Evolutionary conservation across 2,329 filamentous ascomycete genomes (phyloP), one percentile per base, ranked within the genome.

Genomic region (Hypoxylon sp.): DNA sequence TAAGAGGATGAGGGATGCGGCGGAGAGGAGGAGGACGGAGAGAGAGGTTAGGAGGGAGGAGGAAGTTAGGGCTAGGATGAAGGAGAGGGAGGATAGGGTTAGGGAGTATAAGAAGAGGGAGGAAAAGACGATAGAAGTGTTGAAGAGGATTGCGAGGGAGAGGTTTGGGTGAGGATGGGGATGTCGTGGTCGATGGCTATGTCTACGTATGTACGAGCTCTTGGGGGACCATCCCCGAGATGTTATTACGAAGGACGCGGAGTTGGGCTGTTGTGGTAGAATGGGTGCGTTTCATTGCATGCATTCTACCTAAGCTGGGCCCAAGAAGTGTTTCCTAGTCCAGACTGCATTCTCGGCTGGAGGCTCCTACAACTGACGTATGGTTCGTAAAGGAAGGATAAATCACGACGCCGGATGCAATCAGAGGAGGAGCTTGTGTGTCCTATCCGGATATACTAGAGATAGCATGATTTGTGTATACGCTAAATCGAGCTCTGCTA

Each of bases 1-100:
- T 71, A 94, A 91, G 83, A 85, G 84, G 74, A 82, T 87, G 77
- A 88, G 91, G 79, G 87, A 88, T 72, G 87, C 84, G 64, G 84
- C 89, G 74, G 88, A 93, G 81, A 83, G 87, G 73, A 91, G 91
- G 81, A 97, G 95, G 85, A 93, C 90, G 73, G 94, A 97, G 80
- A 81, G 94, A 57, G 94, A 98, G 84, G 82, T 96, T 14, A 82
- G 93, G 65, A 87, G 92, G 75, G 94, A 98, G 80, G 94, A 97
- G 81, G 86, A 94, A 63, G 81, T 92, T 68, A 82, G 94, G 75
- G 93, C 93, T 10, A 88, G 89, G 76, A 85, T 98, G 84, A 85
- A 89, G 76, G 85, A 98, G 84, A 85, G 94, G 73, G 93, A 97
- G 77, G 92, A 94, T 82, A 87, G 90, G 73, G 77, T 94, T 56